Evolutionary conservation across 257 asterid species (phyloP).

Genomic region (Nicotiana knightiana): DNA sequence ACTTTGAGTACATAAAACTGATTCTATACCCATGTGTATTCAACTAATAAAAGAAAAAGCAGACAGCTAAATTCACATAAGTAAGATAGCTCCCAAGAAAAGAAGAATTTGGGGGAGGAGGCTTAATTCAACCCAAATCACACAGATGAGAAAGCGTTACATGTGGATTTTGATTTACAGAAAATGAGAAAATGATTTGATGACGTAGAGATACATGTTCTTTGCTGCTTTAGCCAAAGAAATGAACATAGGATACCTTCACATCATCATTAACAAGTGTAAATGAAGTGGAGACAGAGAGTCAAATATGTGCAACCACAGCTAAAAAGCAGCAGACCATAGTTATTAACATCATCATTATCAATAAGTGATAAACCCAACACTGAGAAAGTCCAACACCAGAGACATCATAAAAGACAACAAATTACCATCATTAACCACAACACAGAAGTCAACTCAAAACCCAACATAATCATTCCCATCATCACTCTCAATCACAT

Average conservation of each 20-base stretch:
- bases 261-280: not conserved
- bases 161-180: not conserved
- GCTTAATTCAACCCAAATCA: not conserved
- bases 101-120: not conserved
- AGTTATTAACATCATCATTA: slow-evolving; percentile 9
- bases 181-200: not conserved
- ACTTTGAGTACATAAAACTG: not conserved
- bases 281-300: not conserved
- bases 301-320: not conserved
- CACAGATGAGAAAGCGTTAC: not conserved
- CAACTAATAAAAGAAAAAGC: not conserved
- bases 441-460: not conserved
- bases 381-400: not conserved
- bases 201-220: not conserved
- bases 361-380: slow-evolving; percentile 3
- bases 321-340: slow-evolving; percentile 4
- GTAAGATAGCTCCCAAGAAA: not conserved
- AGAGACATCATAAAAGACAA: not conserved
- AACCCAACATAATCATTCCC: slow-evolving; percentile 18
- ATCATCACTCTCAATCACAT: not conserved
- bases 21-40: not conserved
- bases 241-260: not conserved
- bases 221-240: not conserved
- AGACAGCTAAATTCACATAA: not conserved
- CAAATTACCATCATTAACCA: not conserved